Evolutionary conservation across 331 rosid genomes (phyloP).

Genomic region (Cydonia oblonga): DNA sequence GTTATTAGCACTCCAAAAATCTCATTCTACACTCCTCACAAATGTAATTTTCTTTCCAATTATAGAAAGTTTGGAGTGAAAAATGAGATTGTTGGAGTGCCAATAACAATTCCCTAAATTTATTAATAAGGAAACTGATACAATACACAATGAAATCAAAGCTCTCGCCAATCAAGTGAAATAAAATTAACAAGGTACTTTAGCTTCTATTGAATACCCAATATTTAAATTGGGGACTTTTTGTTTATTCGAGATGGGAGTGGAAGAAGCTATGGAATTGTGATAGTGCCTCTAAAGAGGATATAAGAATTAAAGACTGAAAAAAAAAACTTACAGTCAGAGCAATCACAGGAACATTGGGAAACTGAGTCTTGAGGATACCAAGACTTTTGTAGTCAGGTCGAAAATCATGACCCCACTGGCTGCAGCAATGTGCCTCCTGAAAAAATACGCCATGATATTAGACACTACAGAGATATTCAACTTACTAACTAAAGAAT

Average conservation of each 20-base stretch:
- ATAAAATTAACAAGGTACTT: not conserved
- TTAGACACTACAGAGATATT: not conserved
- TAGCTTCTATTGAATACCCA: not conserved
- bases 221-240: not conserved
- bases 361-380: conserved; percentile 93
- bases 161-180: too few species aligned
- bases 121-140: not conserved
- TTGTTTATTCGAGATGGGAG: not conserved
- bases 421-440: conserved; percentile 99
- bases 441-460: conserved; percentile 25
- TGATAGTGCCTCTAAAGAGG: not conserved
- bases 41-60: too few species aligned
- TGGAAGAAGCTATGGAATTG: not conserved
- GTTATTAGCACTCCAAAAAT: too few species aligned
- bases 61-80: too few species aligned
- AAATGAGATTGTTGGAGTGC: too few species aligned
- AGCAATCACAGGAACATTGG: conserved; percentile 77
- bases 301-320: not conserved
- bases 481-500: not conserved
- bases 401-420: conserved; percentile 99
- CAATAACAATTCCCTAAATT: too few species aligned
- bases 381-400: conserved; percentile 95
- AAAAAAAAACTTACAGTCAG: conserved; percentile 54
- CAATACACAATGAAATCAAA: not conserved
- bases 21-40: too few species aligned